Base-by-base conservation (phyloP, 768 basidiomycete genomes). In the Sporobolomyces phaffii region DNA sequence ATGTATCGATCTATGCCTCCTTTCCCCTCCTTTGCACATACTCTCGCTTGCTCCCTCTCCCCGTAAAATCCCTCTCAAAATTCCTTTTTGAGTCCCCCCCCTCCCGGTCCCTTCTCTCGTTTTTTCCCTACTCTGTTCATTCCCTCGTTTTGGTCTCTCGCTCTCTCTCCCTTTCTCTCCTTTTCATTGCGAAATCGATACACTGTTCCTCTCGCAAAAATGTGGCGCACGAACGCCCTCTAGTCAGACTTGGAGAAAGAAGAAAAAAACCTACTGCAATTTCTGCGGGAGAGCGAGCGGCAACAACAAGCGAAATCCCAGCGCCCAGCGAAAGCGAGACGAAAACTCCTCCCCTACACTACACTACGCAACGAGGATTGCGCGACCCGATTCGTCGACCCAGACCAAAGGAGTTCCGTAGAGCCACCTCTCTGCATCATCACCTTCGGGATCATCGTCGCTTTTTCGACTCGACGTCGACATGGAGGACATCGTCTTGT, bases 351-450 rank as follows among this genome's bases (percentile, higher is more conserved):
- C n/a, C n/a, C n/a, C n/a, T n/a, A n/a, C n/a, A n/a, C n/a, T n/a
- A n/a, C n/a, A n/a, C n/a, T n/a, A 56, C 8, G 54, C 54, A 9
- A 56, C 40, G 24, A 56, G 54, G 15, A 56, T 43, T 8, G 54
- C 54, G 4, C 54, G 17, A 3, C 56, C 56, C 28, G 31, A 26
- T n/a, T 58, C 56, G 10, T 58, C 56, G 17, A 34, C 29, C 41
- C 43, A 44, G 24, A 58, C 29, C 29, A 44, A 34, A 2, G 22
- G 24, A 18, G 11, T 58, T 17, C 56, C 43, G 11, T 41, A 45
- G 14, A 56, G 29, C 40, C 38, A 56, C 40, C 43, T 56, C 4
- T 56, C 54, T 10, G 5, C 10, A 56, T 58, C 56, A 5, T 14
- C n/a, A n/a, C 36, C 24, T 38, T 18, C 52, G n/a, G 8, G 13